Base-by-base conservation (phyloP, 106 monocot species). In the Cymbidium sinense region DNA sequence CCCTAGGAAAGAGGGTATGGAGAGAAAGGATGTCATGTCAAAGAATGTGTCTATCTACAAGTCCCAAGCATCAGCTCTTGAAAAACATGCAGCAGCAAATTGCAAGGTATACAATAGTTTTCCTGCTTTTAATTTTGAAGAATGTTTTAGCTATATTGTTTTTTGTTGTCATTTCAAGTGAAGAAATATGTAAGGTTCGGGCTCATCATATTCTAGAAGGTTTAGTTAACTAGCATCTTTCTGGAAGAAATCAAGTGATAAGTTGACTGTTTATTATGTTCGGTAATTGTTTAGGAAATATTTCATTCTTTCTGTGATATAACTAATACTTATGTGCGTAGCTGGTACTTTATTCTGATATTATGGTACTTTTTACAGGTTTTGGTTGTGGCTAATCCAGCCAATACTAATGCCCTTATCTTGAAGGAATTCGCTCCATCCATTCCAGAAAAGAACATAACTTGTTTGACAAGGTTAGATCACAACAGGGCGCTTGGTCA, bases 31-130 rank as follows among this genome's bases (percentile, higher is more conserved):
- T 61, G 81, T 93, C 64, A 86, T 93, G 80, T 82, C 87, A 47
- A 88, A 88, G 75, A 93, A 93, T 86, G 93, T 86, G 15, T 79
- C 87, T 35, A 93, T 90, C 47, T 93, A 90, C 84, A 90, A 85
- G 74, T 77, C 84, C 62, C 93, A 93, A 52, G 89, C 93, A 55
- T 82, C 89, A 35, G 93, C 93, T 27, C 78, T 90, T 76, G 90
- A 93, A 50, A 61, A 88, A 67, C 79, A 88, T 82, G 93, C 86
- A 52, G 87, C 93, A 79, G 70, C 76, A 77, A 84, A 88, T 76
- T 93, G 93, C 80, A 93, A 93, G 87, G 93, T 93, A 3, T 20
- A 17, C 20, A n/a, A n/a, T n/a, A n/a, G n/a, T n/a, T n/a, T n/a
- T n/a, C n/a, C n/a, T n/a, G n/a, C n/a, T n/a, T n/a, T n/a, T n/a